A percentile compares a stretch with the other conserved stretches of the same genome.
These are phyloP conservation scores for Pezicula neosporulosa DNA, from an alignment of 2,329 filamentous ascomycete genomes.

Conservation along the genomic window DNA sequence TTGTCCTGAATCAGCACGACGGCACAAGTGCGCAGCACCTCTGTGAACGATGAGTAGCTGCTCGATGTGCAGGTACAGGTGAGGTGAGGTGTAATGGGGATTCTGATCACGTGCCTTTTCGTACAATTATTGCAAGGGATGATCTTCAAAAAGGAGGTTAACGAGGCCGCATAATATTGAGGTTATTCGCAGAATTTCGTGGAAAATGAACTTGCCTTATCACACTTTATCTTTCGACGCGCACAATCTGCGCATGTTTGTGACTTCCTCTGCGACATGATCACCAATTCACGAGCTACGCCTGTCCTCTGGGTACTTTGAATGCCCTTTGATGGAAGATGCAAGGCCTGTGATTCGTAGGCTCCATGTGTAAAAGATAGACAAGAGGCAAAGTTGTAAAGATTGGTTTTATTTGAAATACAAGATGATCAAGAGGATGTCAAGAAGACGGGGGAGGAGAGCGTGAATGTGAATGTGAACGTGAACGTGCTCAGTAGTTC, in stretches of 20 bases:
- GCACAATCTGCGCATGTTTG: conserved; percentile 29
- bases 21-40: conserved; percentile 14
- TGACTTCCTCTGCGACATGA: conserved; percentile 12
- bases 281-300: not conserved
- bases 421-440: no score
- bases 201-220: conserved; percentile 23
- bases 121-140: conserved; percentile 37
- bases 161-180: not conserved
- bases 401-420: no score
- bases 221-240: conserved; percentile 33
- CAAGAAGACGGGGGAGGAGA: no score
- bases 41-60: conserved; percentile 6
- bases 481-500: no score
- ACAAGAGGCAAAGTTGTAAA: no score
- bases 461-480: no score
- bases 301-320: no score
- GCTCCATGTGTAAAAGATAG: no score
- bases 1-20: conserved; percentile 15
- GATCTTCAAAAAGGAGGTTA: conserved; percentile 8
- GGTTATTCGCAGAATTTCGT: not conserved
- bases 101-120: conserved; percentile 22
- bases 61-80: not conserved
- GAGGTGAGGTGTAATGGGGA: not conserved
- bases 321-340: no score
- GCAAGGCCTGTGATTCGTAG: no score